Percentiles rank a stretch among this genome's conserved stretches.
Conservation (phyloP, 73 alveolate species). For the Tetrahymena malaccensis region DNA sequence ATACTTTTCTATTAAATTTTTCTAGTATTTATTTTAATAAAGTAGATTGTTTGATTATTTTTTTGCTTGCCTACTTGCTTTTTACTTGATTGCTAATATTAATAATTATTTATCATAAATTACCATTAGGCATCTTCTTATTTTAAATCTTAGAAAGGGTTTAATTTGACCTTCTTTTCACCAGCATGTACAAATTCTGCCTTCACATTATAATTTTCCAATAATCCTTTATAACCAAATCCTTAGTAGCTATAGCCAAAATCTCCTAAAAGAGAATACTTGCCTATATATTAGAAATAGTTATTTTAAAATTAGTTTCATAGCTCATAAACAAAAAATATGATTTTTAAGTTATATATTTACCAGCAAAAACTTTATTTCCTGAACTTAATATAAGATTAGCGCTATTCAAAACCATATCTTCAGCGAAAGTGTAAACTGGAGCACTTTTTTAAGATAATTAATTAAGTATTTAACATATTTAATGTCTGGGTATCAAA, state of each 20-base stretch:
- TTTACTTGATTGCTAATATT: too few relatives aligned
- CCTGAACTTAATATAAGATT: conserved; percentile 22
- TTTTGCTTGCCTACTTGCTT: too few relatives aligned
- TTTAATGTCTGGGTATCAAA: not conserved
- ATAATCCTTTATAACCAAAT: not conserved
- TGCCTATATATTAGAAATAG: not conserved
- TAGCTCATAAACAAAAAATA: not conserved
- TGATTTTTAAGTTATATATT: not conserved
- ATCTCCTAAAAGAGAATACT: not conserved
- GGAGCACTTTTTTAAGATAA: conserved; percentile 11
- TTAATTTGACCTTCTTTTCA: not conserved
- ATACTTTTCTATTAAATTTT: too few relatives aligned
- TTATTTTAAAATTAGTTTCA: not conserved
- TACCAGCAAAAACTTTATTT: conserved; percentile 11
- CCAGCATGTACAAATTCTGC: not conserved
- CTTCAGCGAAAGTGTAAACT: conserved; percentile 24
- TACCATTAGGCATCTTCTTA: not conserved
- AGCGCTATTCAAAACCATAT: conserved; percentile 32
- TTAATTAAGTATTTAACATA: not conserved
- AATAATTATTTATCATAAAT: not conserved
- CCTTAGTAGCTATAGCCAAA: not conserved
- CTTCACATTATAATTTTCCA: not conserved
- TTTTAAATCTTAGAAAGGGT: not conserved
- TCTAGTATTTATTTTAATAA: not conserved
- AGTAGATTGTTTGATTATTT: too few relatives aligned